Evolutionary conservation across 164 flowering plant genomes (phyloP).

Genomic region (Liquidambar formosana): DNA sequence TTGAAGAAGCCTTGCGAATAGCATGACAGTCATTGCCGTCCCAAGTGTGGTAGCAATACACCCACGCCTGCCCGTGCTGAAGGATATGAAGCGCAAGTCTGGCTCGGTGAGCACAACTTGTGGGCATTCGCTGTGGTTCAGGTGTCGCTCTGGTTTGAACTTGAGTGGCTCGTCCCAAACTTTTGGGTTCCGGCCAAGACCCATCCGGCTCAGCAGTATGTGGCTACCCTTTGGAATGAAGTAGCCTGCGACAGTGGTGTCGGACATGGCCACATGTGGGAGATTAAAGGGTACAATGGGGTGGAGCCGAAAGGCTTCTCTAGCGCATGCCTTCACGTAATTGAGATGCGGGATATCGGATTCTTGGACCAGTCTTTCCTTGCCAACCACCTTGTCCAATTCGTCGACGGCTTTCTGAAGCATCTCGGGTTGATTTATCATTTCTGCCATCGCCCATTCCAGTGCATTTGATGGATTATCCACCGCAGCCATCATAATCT

Average conservation of each 20-base stretch:
- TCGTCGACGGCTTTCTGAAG: constrained; percentile 25
- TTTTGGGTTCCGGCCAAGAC: too few species aligned
- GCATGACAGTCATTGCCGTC: too few species aligned
- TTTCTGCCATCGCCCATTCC: constrained; percentile 41
- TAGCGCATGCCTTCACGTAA: constrained; percentile 30
- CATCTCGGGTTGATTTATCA: constrained; percentile 30
- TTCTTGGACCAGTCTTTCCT: constrained; percentile 36
- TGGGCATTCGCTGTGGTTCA: too few species aligned
- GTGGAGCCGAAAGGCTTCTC: constrained; percentile 37
- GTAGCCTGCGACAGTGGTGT: constrained; percentile 29
- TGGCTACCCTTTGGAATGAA: constrained; percentile 44
- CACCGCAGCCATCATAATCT: too few species aligned
- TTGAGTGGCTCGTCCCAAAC: too few species aligned
- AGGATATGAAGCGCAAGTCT: too few species aligned
- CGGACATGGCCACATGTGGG: constrained; percentile 24
- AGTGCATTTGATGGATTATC: constrained; percentile 34
- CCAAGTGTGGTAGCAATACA: too few species aligned
- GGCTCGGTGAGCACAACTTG: too few species aligned
- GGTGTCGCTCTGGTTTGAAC: too few species aligned
- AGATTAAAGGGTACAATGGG: constrained; percentile 32
- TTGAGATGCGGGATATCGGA: constrained; percentile 31
- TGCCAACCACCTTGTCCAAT: constrained; percentile 29
- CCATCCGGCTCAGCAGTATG: too few species aligned
- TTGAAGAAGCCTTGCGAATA: too few species aligned
- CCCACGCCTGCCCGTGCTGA: too few species aligned